Base-by-base conservation (phyloP, 1,284 basidiomycete genomes). In the Earliella scabrosa region DNA sequence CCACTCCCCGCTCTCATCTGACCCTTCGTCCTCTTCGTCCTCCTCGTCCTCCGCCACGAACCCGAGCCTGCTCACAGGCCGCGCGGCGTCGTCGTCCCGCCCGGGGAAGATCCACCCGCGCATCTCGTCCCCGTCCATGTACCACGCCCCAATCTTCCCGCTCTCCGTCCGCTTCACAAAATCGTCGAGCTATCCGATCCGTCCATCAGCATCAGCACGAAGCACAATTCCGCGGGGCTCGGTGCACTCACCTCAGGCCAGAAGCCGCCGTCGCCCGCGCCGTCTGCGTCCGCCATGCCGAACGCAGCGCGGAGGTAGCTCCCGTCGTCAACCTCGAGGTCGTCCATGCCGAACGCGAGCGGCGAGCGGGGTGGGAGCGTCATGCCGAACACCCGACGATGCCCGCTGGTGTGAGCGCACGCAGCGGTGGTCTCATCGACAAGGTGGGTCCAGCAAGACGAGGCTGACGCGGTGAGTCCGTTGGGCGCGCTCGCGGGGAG, bases 271-370 rank as follows among this genome's bases (percentile, higher is more conserved):
- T 20, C 18, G 2, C 43, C 29, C 10, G 26, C 20, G 29, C 51
- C 14, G 14, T 47, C 44, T 16, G 21, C 4, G 32, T 53, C 21
- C 14, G 20, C n/a, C n/a, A 52, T 29, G 4, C 27, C 44, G 20
- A 47, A 16, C 5, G 51, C 51, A 9, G 27, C 38, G 21, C 50
- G 41, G 27, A 52, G 51, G 29, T 52, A 46, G 44, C 36, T 39
- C 21, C 35, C 44, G 31, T 52, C 34, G 31, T 53, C 52, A 39
- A 35, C 24, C n/a, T 53, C 51, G 14, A 52, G 44, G 21, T 52
- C 45, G 7, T 21, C 52, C 20, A 35, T 3, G 32, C 23, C 18
- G 45, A 34, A 4, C n/a, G n/a, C 6, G 52, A 23, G 16, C 29
- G 52, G n/a, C 23, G 27, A 2, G 20, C 29, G 23, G 20, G 2